Evolutionary conservation across 768 basidiomycete genomes (phyloP).

Genomic region (Mycena haematopus): DNA sequence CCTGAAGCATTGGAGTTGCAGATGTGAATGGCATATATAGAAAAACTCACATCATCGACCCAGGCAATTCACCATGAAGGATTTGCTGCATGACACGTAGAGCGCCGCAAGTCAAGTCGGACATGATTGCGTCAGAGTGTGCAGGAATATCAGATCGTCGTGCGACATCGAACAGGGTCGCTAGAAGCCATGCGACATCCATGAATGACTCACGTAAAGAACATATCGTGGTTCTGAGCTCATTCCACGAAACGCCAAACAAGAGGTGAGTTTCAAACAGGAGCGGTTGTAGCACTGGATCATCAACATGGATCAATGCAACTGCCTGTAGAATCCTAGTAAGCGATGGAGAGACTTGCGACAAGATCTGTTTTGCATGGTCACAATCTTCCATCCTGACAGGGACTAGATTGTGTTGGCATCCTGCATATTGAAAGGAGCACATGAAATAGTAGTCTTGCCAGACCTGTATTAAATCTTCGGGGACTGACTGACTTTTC

Average conservation of each 20-base stretch:
- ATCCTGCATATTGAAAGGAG: not conserved
- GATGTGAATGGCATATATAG: not conserved
- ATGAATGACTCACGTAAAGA: not conserved
- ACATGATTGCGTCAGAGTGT: not conserved
- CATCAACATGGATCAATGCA: too few relatives aligned
- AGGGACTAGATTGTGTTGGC: too few relatives aligned
- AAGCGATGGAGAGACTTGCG: not conserved
- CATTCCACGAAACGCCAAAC: not conserved
- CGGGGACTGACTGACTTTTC: not conserved
- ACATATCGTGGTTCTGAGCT: not conserved
- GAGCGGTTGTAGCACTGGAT: not conserved
- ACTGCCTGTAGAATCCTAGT: not conserved
- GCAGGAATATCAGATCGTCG: not conserved
- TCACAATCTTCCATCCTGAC: not conserved
- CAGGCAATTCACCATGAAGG: not conserved
- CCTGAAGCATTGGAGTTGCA: not conserved
- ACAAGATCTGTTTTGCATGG: not conserved
- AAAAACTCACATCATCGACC: not conserved
- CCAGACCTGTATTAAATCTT: not conserved
- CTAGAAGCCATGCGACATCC: not conserved
- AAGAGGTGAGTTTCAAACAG: not conserved
- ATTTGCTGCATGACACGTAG: not conserved
- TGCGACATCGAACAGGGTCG: not conserved
- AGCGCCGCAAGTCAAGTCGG: not conserved
- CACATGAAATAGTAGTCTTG: not conserved